Evolutionary conservation across 2,329 filamentous ascomycete genomes (phyloP).

Genomic region (Aspergillus novofumigatus): DNA sequence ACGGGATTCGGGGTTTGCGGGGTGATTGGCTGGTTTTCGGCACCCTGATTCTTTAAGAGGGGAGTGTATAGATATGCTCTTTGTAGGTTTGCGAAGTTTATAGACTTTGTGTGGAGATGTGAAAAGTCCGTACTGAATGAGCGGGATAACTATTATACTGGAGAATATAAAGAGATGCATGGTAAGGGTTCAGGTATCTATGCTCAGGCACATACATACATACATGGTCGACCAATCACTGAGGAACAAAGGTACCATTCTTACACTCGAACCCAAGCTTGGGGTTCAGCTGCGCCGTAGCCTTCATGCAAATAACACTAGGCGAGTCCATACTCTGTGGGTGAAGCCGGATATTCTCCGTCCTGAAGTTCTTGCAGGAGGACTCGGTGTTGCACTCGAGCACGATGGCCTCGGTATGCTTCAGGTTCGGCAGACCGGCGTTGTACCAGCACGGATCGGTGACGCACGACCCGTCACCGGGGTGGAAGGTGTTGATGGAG

Average conservation of each 20-base stretch:
- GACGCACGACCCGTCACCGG: slow-evolving; percentile 43
- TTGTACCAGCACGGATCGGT: slow-evolving; percentile 45
- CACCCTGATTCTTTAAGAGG: no score
- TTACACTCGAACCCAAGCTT: slow-evolving; percentile 31
- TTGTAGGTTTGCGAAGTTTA: not conserved
- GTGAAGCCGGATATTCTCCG: slow-evolving; percentile 30
- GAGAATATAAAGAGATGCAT: not conserved
- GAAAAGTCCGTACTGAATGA: not conserved
- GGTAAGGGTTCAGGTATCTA: not conserved
- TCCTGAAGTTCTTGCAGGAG: slow-evolving; percentile 36
- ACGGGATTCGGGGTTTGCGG: not conserved
- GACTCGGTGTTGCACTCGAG: slow-evolving; percentile 40
- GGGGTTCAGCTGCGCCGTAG: slow-evolving; percentile 30
- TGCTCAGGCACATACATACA: not conserved
- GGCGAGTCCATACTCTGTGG: slow-evolving; percentile 27
- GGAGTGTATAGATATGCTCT: not conserved
- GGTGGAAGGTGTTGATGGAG: slow-evolving; percentile 40
- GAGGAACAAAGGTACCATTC: slow-evolving; percentile 30
- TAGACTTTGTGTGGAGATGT: not conserved
- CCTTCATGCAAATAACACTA: slow-evolving; percentile 35
- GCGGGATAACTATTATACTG: not conserved
- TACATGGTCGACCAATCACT: not conserved
- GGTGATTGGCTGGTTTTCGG: not conserved
- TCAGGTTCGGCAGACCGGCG: slow-evolving; percentile 33
- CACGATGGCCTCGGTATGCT: slow-evolving; percentile 41